Evolutionary conservation across 2,329 filamentous ascomycete genomes (phyloP).

Genomic region (Exophiala calicioides): DNA sequence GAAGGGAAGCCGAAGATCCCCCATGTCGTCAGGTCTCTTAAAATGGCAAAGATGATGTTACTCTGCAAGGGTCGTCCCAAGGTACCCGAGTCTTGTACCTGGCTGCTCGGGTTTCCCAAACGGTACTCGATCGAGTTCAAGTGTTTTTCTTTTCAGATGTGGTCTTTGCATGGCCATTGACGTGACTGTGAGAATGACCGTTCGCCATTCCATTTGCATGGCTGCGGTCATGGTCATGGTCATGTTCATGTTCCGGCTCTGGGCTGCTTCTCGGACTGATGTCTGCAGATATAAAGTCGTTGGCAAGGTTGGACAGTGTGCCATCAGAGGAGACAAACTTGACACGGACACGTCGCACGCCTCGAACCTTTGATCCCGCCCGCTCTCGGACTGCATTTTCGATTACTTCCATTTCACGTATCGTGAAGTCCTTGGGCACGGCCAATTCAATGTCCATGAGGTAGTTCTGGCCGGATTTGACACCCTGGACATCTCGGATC

Average conservation of each 20-base stretch:
- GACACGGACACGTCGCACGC: constrained; percentile 79
- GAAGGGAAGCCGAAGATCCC: no score
- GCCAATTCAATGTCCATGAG: constrained; percentile 85
- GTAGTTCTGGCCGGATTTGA: constrained; percentile 97
- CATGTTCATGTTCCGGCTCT: constrained; percentile 59
- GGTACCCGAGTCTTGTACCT: no score
- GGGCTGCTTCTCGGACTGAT: constrained; percentile 59
- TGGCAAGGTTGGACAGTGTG: constrained; percentile 60
- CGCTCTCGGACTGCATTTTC: constrained; percentile 73
- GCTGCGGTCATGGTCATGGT: constrained; percentile 43
- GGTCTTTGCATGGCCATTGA: constrained; percentile 13
- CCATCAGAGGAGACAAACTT: constrained; percentile 75
- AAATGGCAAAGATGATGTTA: not conserved
- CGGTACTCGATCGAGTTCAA: no score
- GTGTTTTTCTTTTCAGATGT: constrained; percentile 19
- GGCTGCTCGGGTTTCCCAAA: no score
- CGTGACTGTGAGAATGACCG: constrained; percentile 12
- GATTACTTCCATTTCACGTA: constrained; percentile 67
- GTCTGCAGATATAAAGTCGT: constrained; percentile 75
- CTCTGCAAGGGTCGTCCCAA: no score
- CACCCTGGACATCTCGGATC: constrained; percentile 76
- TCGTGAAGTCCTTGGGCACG: constrained; percentile 73
- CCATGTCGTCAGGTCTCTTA: not conserved
- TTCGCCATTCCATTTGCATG: constrained; percentile 18
- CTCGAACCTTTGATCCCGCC: constrained; percentile 75